Evolutionary conservation across 768 basidiomycete species (phyloP), one percentile per base, ranked within the genome.

Genomic region (Suillus clintonianus): DNA sequence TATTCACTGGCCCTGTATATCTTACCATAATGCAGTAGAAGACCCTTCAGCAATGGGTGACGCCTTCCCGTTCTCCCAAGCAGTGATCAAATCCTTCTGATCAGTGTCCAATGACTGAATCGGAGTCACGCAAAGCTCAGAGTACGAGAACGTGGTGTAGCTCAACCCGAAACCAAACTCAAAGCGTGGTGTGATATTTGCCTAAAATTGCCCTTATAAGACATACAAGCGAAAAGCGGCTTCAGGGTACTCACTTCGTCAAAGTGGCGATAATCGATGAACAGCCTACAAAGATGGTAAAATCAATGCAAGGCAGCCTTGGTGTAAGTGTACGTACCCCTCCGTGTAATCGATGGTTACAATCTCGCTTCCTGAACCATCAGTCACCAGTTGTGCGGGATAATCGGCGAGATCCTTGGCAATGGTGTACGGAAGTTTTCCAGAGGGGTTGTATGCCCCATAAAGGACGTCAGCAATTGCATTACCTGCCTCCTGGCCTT

Each of bases 401-500:
- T 91, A 91, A 70, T 92, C 90, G 11, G 74, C 68, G 2, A 72
- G 54, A 22, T 78, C 69, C 76, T 87, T 88, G 36, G 90, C 89
- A 67, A 92, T 90, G 5, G 91, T 92, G 71, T 89, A 93, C 1
- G 91, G 89, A 19, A 92, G 74, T 34, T 86, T 79, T 8, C 87
- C 90, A 24, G 85, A 86, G 0, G 90, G 89, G 68, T 89, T 91
- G 75, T 83, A 86, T 32, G 76, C 78, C 3, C 91, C 91, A 66
- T 86, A 92, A 0, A 92, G 76, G 3, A 94, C 82, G 67, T 92
- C 91, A 4, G 82, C 82, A n/a, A 94, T 76, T 0, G 87, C 73
- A 67, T 90, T 90, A 0, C 91, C 91, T 1, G 83, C 80, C 77
- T 92, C 90, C 66, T 86, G 80, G 27, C 90, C 90, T n/a, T 83